Evolutionary conservation across 192 early-diverging fungal genomes (phyloP).

Genomic region (Backusella mclennaniae): DNA sequence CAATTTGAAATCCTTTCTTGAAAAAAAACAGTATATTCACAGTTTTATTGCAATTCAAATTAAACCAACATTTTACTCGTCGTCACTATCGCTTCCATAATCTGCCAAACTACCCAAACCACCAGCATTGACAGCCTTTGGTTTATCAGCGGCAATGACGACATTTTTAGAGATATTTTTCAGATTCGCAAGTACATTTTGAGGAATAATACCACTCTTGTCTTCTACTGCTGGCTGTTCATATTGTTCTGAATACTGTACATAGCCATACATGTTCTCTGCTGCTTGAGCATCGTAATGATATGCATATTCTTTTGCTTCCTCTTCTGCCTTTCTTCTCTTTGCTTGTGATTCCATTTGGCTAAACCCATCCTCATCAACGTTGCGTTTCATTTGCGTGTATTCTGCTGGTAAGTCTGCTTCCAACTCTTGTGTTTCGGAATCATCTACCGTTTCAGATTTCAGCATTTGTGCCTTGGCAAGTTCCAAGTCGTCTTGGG

Average conservation of each 20-base stretch:
- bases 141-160: neutral
- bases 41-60: too few relatives aligned
- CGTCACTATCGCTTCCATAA: slow-evolving; percentile 47
- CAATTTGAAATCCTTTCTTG: too few relatives aligned
- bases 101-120: slow-evolving; percentile 40
- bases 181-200: slow-evolving; percentile 13
- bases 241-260: neutral
- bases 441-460: slow-evolving; percentile 4
- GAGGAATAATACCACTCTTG: slow-evolving; percentile 28
- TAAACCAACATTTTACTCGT: slow-evolving; percentile 8
- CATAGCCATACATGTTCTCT: slow-evolving; percentile 11
- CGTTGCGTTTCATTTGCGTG: slow-evolving; percentile 17
- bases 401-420: slow-evolving; percentile 16
- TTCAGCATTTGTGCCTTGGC: neutral
- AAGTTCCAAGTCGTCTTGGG: neutral
- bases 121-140: neutral
- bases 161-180: slow-evolving; percentile 7
- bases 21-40: too few relatives aligned
- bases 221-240: neutral
- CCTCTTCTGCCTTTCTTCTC: slow-evolving; percentile 22
- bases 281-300: slow-evolving; percentile 2
- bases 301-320: neutral
- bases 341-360: slow-evolving; percentile 26
- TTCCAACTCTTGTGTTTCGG: neutral
- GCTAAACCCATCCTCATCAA: slow-evolving; percentile 28